Base-by-base conservation (phyloP, 768 basidiomycete species). In the Agrocybe chaxingu region DNA sequence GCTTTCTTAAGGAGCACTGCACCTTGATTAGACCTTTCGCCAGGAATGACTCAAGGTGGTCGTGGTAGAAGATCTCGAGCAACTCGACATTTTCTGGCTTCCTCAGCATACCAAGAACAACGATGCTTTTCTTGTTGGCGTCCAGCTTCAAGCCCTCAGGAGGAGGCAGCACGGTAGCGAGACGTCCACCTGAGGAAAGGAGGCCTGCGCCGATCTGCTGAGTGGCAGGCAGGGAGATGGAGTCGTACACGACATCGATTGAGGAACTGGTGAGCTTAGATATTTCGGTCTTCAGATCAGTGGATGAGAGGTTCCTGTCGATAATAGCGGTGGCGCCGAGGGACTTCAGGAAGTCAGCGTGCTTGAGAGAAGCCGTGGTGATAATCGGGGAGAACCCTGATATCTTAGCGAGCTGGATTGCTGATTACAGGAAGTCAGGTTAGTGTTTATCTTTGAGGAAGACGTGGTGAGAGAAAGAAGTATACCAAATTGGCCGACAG, bases 401-500 rank as follows among this genome's bases (percentile, higher is more conserved):
- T 16, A 70, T 45, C 43, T 60, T 66, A 16, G 74, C 73, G 8
- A 75, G 62, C 47, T 73, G 42, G 10, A 74, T 61, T 30, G 72
- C 40, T 19, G 60, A 50, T 33, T 68, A 58, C 11, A 48, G 45
- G 16, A 31, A 3, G 8, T 33, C 12, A 12, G 3, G 3, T 3
- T 40, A 65, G 62, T 18, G 1, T 11, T 30, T 47, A 19, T 9
- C 13, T 33, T 33, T 40, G 54, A 67, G 70, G 12, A 73, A 12
- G 7, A 12, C 12, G 8, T 36, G 42, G n/a, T 4, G 3, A 29
- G 30, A n/a, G 11, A 12, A 29, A 32, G 13, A 33, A 4, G 7
- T 30, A 48, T 34, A 75, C 78, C 74, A 34, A 65, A 73, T 67
- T 78, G 75, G 35, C 78, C 79, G 3, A 78, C 74, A 33, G 75